These are phyloP conservation scores for Amyloporia xantha DNA, from an alignment of 768 basidiomycete genomes.

Conservation along the genomic window DNA sequence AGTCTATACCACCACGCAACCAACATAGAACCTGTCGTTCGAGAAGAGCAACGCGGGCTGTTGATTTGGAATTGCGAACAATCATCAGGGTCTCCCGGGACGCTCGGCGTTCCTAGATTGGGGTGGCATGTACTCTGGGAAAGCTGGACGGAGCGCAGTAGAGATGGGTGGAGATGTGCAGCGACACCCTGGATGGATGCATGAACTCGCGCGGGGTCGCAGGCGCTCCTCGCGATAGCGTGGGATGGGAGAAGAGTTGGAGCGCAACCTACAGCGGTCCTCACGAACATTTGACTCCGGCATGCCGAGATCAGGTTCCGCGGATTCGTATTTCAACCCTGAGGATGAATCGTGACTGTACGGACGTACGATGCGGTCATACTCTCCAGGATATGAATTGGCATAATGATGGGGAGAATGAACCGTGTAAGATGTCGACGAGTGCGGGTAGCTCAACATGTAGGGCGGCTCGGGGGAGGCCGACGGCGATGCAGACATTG, in stretches of 20 bases:
- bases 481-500: constrained; percentile 3
- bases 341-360: background rate
- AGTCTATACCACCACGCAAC: too few species aligned
- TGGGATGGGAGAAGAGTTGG: constrained; percentile 5
- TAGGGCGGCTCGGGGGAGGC: background rate
- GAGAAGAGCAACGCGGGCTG: too few species aligned
- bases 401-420: background rate
- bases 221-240: constrained; percentile 6
- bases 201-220: background rate
- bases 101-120: background rate
- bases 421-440: background rate
- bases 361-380: background rate
- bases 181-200: constrained; percentile 7
- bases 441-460: background rate
- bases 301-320: background rate
- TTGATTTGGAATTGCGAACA: too few species aligned
- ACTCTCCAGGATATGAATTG: background rate
- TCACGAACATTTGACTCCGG: background rate
- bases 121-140: constrained; percentile 7
- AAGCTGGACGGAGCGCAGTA: constrained; percentile 18
- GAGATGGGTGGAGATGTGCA: constrained; percentile 6
- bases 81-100: too few species aligned
- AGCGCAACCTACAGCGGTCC: constrained; percentile 4
- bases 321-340: background rate
- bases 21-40: too few species aligned